Evolutionary conservation across 2,329 filamentous ascomycete species (phyloP), one percentile per base, ranked within the genome.

Genomic region (Colletotrichum spinosum): DNA sequence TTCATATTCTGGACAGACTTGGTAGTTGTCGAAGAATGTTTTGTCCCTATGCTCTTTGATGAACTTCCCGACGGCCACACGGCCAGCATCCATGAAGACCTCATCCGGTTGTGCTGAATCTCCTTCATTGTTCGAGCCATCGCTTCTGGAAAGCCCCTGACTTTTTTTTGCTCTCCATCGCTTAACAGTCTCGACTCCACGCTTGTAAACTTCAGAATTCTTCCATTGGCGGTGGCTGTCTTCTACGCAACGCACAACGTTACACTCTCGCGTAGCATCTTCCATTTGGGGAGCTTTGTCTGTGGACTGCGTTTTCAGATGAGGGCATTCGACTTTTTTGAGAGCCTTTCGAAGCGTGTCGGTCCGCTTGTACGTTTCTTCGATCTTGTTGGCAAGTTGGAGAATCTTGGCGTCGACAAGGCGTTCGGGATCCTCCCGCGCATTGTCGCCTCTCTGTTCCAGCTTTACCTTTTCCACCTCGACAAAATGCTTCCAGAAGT

Each of bases 361-460:
- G 3, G 42, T 54, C 8, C 57, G 35, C n/a, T 37, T 60, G 34
- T 60, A 60, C 9, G 39, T 49, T 1, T 49, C 13, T n/a, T 60
- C 57, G 3, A 60, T 54, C 2, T 35, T 35, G 34, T n/a, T 3
- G 6, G 57, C 57, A 10, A 48, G 49, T 4, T 41, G 38, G 1
- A 38, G 4, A 13, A 64, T 59, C 15, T 33, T 54, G 6, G 42
- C 35, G 15, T 42, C 25, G 4, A 64, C n/a, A 5, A 33, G 39
- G 0, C 4, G 9, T 9, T 38, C 37, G 2, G 55, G 55, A 2
- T 6, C 15, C 5, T 39, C 9, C 2, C 25, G 12, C 8, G 39
- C 10, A 1, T 25, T 12, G 2, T 8, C 11, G 2, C 38, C 41
- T 42, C 54, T 37, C 13, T 39, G 55, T 12, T 38, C 10, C 42